Percentiles rank a stretch among this genome's conserved stretches.
Conservation (phyloP, 208 protist genomes). For the Crithidia brevicula region DNA sequence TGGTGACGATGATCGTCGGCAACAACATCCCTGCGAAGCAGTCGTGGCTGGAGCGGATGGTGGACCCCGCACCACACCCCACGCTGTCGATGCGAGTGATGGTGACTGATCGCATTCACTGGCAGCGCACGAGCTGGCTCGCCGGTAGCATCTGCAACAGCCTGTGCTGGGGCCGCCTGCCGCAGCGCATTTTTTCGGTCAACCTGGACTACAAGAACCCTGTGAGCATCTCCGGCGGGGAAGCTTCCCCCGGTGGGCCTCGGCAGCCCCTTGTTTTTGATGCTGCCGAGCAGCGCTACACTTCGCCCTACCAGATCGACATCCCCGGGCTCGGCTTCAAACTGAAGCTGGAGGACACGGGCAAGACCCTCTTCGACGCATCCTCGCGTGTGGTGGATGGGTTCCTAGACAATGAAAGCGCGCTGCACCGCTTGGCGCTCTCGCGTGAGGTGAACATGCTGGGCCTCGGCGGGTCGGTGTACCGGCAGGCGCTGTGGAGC, state of each 20-base stretch:
- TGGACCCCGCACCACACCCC: constrained; percentile 79
- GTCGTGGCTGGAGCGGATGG: constrained; percentile 46
- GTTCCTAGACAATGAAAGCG: constrained; percentile 87
- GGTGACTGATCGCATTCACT: constrained; percentile 84
- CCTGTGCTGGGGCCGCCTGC: constrained; percentile 77
- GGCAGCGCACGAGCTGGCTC: constrained; percentile 85
- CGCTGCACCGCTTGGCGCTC: constrained; percentile 70
- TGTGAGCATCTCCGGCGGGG: constrained; percentile 54
- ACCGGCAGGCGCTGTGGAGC: constrained; percentile 82
- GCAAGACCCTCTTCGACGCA: constrained; percentile 59
- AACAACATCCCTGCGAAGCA: constrained; percentile 67
- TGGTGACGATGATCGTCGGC: constrained; percentile 80
- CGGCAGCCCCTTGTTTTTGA: constrained; percentile 49
- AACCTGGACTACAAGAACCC: constrained; percentile 73
- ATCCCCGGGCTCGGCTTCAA: constrained; percentile 66
- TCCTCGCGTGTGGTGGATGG: constrained; percentile 62
- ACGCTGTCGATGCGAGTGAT: constrained; percentile 75
- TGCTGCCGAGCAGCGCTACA: constrained; percentile 41
- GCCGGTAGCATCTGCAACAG: constrained; percentile 72
- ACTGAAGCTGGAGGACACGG: constrained; percentile 65
- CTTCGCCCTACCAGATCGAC: constrained; percentile 50
- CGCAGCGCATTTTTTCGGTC: constrained; percentile 78
- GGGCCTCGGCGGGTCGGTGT: constrained; percentile 79
- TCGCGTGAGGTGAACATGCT: constrained; percentile 87
- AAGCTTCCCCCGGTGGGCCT: too few relatives aligned